Conservation (phyloP, 768 basidiomycete genomes). For the Rhodotorula toruloides region DNA sequence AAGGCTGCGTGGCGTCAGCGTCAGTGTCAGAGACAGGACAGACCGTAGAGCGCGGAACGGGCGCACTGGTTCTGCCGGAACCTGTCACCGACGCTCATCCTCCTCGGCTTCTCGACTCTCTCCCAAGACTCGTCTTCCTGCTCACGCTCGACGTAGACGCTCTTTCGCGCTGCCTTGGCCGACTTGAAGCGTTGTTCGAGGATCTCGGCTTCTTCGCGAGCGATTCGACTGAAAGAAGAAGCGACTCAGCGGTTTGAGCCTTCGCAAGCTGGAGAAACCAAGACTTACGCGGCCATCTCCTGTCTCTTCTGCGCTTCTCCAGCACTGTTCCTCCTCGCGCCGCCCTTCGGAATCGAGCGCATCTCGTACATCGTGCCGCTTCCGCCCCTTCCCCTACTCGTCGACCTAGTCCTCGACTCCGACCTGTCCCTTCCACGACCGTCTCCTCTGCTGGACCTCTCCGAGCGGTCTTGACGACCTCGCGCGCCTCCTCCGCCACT, state of each 20-base stretch:
- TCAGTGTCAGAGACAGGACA: not conserved
- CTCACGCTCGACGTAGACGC: not conserved
- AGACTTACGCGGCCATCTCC: not conserved
- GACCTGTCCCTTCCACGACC: not conserved
- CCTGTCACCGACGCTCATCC: constrained; percentile 20
- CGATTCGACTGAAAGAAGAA: constrained; percentile 4
- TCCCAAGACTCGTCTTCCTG: constrained; percentile 14
- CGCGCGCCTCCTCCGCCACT: not conserved
- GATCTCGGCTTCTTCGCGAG: constrained; percentile 25
- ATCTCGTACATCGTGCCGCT: no score
- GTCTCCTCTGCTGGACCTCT: no score
- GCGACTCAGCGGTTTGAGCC: not conserved
- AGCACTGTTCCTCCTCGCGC: no score
- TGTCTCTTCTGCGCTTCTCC: no score
- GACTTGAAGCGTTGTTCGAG: constrained; percentile 7
- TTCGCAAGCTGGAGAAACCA: no score
- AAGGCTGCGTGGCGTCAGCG: not conserved
- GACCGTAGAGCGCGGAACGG: not conserved
- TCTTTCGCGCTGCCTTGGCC: not conserved
- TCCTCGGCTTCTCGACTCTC: constrained; percentile 5
- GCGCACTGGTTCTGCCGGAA: constrained; percentile 29
- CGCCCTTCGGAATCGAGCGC: no score
- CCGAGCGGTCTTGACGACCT: not conserved
- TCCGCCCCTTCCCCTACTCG: no score
- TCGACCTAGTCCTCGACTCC: not conserved